Percentiles rank a stretch among this genome's conserved stretches.
Evolutionary conservation across 805 yeast genomes (phyloP).

Genomic region (Barnettozyma vustinii): DNA sequence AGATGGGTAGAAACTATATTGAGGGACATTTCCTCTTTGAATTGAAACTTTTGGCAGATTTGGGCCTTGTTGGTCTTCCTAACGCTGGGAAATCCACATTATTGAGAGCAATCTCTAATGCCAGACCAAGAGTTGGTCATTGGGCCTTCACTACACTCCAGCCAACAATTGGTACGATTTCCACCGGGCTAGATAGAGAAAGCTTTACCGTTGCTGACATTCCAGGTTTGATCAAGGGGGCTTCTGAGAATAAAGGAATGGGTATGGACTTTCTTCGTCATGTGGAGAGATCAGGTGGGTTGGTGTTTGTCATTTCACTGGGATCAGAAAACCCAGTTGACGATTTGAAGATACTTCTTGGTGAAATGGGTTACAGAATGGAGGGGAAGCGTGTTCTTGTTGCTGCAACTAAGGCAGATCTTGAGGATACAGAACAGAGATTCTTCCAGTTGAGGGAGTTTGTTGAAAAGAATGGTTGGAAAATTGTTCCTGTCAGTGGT

Average conservation of each 20-base stretch:
- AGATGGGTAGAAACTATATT: slow-evolving; percentile 67
- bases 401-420: slow-evolving; percentile 93
- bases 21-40: slow-evolving; percentile 71
- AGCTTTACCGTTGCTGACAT: slow-evolving; percentile 92
- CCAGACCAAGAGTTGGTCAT: slow-evolving; percentile 88
- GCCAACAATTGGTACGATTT: slow-evolving; percentile 88
- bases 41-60: slow-evolving; percentile 81
- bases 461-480: slow-evolving; percentile 50
- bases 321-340: slow-evolving; percentile 60
- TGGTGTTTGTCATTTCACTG: slow-evolving; percentile 80
- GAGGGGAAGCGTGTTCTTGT: slow-evolving; percentile 60
- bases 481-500: slow-evolving; percentile 82
- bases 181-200: slow-evolving; percentile 53
- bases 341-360: slow-evolving; percentile 57
- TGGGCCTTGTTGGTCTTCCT: slow-evolving; percentile 92
- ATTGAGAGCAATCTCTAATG: slow-evolving; percentile 79
- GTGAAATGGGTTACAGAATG: slow-evolving; percentile 70
- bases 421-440: slow-evolving; percentile 46
- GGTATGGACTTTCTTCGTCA: slow-evolving; percentile 91
- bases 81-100: slow-evolving; percentile 95
- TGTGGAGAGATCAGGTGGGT: slow-evolving; percentile 84
- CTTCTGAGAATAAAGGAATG: slow-evolving; percentile 81
- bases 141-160: slow-evolving; percentile 95
- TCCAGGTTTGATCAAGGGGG: slow-evolving; percentile 92
- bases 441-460: slow-evolving; percentile 41